Conservation (phyloP, 2,329 filamentous ascomycete genomes). For the Teratosphaeria epicoccoides region DNA sequence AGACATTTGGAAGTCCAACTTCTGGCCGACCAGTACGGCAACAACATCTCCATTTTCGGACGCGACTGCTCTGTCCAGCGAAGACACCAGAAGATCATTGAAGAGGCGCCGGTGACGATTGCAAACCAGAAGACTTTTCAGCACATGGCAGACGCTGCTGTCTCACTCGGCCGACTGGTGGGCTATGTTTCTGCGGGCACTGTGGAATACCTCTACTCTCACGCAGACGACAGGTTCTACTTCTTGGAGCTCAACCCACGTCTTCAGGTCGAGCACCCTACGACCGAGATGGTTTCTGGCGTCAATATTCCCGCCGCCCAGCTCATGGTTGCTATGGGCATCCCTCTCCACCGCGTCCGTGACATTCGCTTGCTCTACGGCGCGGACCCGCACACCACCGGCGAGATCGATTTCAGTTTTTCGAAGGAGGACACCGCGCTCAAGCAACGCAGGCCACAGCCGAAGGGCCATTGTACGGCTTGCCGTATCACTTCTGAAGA, state of each 20-base stretch:
- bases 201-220: conserved; percentile 97
- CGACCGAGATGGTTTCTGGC: conserved; percentile 97
- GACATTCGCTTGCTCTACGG: conserved; percentile 96
- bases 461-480: conserved; percentile 94
- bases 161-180: conserved; percentile 84
- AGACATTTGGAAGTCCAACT: conserved; percentile 96
- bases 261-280: conserved; percentile 98
- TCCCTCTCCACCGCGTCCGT: conserved; percentile 86
- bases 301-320: conserved; percentile 95
- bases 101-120: conserved; percentile 95
- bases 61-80: conserved; percentile 98
- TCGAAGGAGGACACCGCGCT: conserved; percentile 71
- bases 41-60: conserved; percentile 98
- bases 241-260: conserved; percentile 97
- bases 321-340: conserved; percentile 97
- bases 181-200: conserved; percentile 98
- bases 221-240: conserved; percentile 97
- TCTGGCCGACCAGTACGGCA: conserved; percentile 95
- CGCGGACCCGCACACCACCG: conserved; percentile 75
- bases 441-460: conserved; percentile 78
- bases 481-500: conserved; percentile 99
- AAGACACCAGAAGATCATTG: conserved; percentile 98
- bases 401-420: conserved; percentile 94
- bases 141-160: conserved; percentile 92
- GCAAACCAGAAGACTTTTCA: conserved; percentile 82